Evolutionary conservation across 441 rosid genomes (phyloP).

Genomic region (Euphorbia schlechtendalii): DNA sequence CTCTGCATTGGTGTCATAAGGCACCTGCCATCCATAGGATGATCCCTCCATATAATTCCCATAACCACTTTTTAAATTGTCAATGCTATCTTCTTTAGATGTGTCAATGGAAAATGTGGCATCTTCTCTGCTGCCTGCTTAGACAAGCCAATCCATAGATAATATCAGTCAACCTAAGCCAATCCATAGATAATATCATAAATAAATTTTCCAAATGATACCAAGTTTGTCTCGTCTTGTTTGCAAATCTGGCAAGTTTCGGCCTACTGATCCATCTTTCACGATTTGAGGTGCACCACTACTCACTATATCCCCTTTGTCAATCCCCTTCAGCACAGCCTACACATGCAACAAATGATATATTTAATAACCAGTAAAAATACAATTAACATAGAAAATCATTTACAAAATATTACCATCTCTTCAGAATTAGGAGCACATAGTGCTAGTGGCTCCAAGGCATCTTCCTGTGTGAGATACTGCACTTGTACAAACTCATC

Average conservation of each 20-base stretch:
- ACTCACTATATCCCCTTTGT: conserved; percentile 74
- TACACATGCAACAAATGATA: conserved; percentile 26
- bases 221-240: conserved; percentile 68
- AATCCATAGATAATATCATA: conserved; percentile 13
- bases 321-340: conserved; percentile 79
- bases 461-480: conserved; percentile 64
- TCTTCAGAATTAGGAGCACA: conserved; percentile 70
- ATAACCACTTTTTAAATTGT: conserved; percentile 30
- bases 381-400: conserved; percentile 13
- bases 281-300: conserved; percentile 81
- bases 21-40: conserved; percentile 32
- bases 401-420: conserved; percentile 39
- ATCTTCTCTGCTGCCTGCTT: conserved; percentile 76
- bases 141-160: conserved; percentile 30
- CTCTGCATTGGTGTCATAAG: conserved; percentile 22
- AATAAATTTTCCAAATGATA: conserved; percentile 24
- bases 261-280: conserved; percentile 66
- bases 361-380: conserved; percentile 15
- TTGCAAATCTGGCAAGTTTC: conserved; percentile 45
- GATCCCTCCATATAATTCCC: conserved; percentile 27
- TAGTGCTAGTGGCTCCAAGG: conserved; percentile 73
- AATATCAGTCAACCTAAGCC: conserved; percentile 12
- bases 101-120: conserved; percentile 37
- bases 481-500: conserved; percentile 68
- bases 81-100: conserved; percentile 42